Evolutionary conservation across 495 filamentous ascomycete species (phyloP).

Genomic region (Chaetomium tenue): DNA sequence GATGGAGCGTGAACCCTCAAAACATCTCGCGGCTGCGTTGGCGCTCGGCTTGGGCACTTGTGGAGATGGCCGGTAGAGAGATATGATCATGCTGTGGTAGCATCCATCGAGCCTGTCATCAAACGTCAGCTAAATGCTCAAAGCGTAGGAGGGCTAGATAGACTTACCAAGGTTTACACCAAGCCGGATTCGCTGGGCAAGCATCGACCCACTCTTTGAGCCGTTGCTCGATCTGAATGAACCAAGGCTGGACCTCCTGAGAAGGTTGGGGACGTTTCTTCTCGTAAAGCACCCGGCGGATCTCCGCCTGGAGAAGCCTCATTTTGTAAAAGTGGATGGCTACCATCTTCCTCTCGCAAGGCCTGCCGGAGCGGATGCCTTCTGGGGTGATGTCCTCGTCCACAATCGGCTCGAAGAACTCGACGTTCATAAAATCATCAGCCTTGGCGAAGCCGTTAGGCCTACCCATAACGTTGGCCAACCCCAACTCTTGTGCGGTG

Average conservation of each 20-base stretch:
- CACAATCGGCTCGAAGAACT: slow-evolving; percentile 73
- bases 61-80: slow-evolving; percentile 81
- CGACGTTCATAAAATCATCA: slow-evolving; percentile 75
- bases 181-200: slow-evolving; percentile 47
- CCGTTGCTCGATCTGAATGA: slow-evolving; percentile 71
- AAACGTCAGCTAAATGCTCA: slow-evolving; percentile 5
- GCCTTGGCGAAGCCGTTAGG: slow-evolving; percentile 77
- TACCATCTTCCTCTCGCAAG: slow-evolving; percentile 74
- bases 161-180: slow-evolving; percentile 55
- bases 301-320: slow-evolving; percentile 83
- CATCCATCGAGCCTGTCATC: slow-evolving; percentile 67
- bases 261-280: slow-evolving; percentile 69
- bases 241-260: slow-evolving; percentile 82
- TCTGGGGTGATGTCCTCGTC: slow-evolving; percentile 77
- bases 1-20: slow-evolving; percentile 75
- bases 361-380: slow-evolving; percentile 67
- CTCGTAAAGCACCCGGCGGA: slow-evolving; percentile 77
- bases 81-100: slow-evolving; percentile 80
- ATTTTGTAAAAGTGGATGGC: slow-evolving; percentile 92
- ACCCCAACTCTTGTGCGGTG: slow-evolving; percentile 77
- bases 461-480: slow-evolving; percentile 81
- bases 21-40: slow-evolving; percentile 71
- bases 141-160: too few species aligned
- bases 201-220: slow-evolving; percentile 65
- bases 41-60: slow-evolving; percentile 81